Conservation (phyloP, 2,329 filamentous ascomycete genomes). For the Nemania sp. region DNA sequence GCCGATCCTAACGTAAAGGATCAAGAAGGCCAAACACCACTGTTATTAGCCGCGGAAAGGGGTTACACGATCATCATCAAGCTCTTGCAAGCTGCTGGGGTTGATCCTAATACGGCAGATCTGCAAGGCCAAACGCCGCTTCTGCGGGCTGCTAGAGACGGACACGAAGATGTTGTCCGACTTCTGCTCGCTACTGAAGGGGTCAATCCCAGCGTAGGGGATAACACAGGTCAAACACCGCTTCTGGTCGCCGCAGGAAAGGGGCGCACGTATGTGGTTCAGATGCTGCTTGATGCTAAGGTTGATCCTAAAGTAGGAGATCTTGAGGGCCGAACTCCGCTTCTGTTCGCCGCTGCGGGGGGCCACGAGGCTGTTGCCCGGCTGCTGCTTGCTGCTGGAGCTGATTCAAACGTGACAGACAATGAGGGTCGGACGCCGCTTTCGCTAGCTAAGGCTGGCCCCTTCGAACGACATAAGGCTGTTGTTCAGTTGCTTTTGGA, state of each 20-base stretch:
- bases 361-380: neutral
- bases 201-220: too few species aligned
- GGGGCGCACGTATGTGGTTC: neutral
- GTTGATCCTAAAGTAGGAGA: neutral
- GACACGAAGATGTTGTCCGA: neutral
- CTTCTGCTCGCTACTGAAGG: neutral
- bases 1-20: neutral
- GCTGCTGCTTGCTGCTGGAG: neutral
- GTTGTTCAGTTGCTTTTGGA: too few species aligned
- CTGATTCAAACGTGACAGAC: too few species aligned
- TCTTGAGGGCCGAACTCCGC: neutral
- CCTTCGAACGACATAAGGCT: too few species aligned
- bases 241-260: neutral
- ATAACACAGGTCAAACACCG: too few species aligned
- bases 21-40: neutral
- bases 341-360: neutral
- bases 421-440: too few species aligned
- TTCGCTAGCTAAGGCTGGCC: too few species aligned
- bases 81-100: too few species aligned
- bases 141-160: neutral
- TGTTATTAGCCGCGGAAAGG: neutral
- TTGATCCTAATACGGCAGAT: too few species aligned
- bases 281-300: neutral
- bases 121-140: too few species aligned
- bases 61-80: neutral